Base-by-base conservation (phyloP, 805 yeast genomes). In the Ogataea methanolica region DNA sequence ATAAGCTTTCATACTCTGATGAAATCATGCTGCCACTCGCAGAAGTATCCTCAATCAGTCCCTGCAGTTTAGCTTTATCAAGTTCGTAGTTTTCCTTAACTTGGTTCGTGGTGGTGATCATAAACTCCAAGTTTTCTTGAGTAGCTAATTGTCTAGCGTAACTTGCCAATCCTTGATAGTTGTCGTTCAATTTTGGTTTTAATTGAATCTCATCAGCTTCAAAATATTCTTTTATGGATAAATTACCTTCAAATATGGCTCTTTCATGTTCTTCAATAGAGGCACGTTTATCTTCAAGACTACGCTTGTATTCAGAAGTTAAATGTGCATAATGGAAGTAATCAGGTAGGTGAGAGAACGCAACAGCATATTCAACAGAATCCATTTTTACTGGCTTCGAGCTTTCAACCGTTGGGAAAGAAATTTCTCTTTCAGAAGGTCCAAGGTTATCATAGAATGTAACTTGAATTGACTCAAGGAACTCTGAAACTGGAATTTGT, bases 161-260 rank as follows among this genome's bases (percentile, higher is more conserved):
- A 38, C 61, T 56, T 22, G 67, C 67, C 48, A 65, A 47, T 1
- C 68, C 61, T 42, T 65, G 68, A 41, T 63, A 65, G 34, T 58
- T 61, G 12, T 57, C 57, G 16, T 57, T 58, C 36, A 65, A 43
- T 43, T 60, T 65, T 14, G 44, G 44, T 40, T 52, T 55, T 6
- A 65, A 37, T 5, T 54, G 31, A 26, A 26, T 58, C 6, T 56
- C 60, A 7, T 52, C 39, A 31, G 65, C 62, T 33, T 55, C 61
- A 46, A 59, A 63, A 43, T 56, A 65, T 33, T 65, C 69, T 17
- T 65, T 48, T 17, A 65, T 59, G 4, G 67, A 60, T 14, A 66
- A 66, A 43, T 65, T 65, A 12, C 62, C 59, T 16, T 62, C 62
- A n/a, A 52, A 47, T n/a, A 65, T 60, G 35, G 55, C 60, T 23